Base-by-base conservation (phyloP, 208 protist genomes). In the Leptomonas pyrrhocoris region DNA sequence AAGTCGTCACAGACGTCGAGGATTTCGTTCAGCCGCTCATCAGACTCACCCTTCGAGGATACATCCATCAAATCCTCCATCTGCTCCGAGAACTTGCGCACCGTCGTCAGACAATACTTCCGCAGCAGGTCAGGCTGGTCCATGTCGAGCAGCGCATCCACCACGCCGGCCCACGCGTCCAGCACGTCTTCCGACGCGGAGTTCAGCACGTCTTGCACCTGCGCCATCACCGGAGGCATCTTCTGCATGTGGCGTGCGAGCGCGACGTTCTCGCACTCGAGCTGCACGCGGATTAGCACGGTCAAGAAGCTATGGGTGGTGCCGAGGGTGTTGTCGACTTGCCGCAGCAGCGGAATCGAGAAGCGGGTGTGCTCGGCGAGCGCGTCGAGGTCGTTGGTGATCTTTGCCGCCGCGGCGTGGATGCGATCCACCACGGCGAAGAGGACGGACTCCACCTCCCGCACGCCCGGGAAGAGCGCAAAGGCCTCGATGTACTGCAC, bases 1-100 rank as follows among this genome's bases (percentile, higher is more conserved):
- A 95, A 95, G 46, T 94, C 88, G 46, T 96, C 87, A 50, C 88
- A 94, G 30, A 89, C 89, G 64, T 92, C 88, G 13, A 96, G 74
- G 56, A 96, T 87, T n/a, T 85, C 87, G 72, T 92, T 90, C n/a
- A 96, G 75, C 9, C 78, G 84, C 54, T 96, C 91, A 64, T 93
- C 91, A 2, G 73, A 67, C 30, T 92, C 87, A 23, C 91, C 86
- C 59, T 94, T 93, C 13, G 81, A 62, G 9, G 89, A 94, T 0
- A 93, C 70, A 15, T 80, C 77, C 57, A 92, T 83, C 28, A 96
- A 81, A 16, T 88, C 84, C 80, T 96, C 88, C 65, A 96, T 68
- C 21, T 75, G 62, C 38, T 84, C 68, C 25, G 79, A 77, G 69
- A 96, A 94, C 30, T 72, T 63, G 16, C 86, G 86, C 63, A 94